Conservation (phyloP, 305 asterid genomes). For the Galium porrigens region DNA sequence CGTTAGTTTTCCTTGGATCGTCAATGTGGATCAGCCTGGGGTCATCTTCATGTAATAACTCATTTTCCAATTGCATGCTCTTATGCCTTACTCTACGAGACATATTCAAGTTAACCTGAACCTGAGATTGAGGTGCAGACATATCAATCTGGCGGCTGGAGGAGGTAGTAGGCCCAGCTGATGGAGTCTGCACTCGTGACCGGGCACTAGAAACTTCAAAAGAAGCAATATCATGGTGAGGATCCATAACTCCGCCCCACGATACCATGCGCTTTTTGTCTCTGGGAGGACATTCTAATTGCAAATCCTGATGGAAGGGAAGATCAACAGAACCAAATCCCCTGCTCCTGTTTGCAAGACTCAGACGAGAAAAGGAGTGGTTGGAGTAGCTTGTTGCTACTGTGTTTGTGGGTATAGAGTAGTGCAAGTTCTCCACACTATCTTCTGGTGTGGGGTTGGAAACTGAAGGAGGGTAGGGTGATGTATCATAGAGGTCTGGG, state of each 20-base stretch:
- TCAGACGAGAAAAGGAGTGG: slow-evolving; percentile 11
- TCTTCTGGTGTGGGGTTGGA: slow-evolving; percentile 20
- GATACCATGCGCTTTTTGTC: slow-evolving; percentile 52
- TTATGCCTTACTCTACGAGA: slow-evolving; percentile 47
- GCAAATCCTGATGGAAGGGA: slow-evolving; percentile 18
- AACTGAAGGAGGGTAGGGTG: slow-evolving; percentile 25
- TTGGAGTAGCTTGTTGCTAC: slow-evolving; percentile 18
- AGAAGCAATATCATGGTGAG: slow-evolving; percentile 27
- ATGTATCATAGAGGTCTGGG: slow-evolving; percentile 24
- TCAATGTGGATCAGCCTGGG: slow-evolving; percentile 73
- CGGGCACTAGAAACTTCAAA: slow-evolving; percentile 42
- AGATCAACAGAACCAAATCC: slow-evolving; percentile 36
- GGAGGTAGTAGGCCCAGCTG: slow-evolving; percentile 10
- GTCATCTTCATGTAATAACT: slow-evolving; percentile 41
- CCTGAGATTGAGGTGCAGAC: slow-evolving; percentile 16
- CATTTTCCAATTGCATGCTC: slow-evolving; percentile 73
- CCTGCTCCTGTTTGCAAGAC: slow-evolving; percentile 16
- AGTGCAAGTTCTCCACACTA: slow-evolving; percentile 16
- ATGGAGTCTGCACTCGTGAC: slow-evolving; percentile 20
- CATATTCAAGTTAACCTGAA: slow-evolving; percentile 30
- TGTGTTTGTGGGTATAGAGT: slow-evolving; percentile 15
- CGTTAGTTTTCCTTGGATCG: slow-evolving; percentile 66
- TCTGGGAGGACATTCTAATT: slow-evolving; percentile 31
- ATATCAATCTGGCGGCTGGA: slow-evolving; percentile 10
- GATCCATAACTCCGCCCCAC: slow-evolving; percentile 77